These are phyloP conservation scores for Coelastrella sp. DNA, from an alignment of 139 green algal genomes.

Conservation along the genomic window DNA sequence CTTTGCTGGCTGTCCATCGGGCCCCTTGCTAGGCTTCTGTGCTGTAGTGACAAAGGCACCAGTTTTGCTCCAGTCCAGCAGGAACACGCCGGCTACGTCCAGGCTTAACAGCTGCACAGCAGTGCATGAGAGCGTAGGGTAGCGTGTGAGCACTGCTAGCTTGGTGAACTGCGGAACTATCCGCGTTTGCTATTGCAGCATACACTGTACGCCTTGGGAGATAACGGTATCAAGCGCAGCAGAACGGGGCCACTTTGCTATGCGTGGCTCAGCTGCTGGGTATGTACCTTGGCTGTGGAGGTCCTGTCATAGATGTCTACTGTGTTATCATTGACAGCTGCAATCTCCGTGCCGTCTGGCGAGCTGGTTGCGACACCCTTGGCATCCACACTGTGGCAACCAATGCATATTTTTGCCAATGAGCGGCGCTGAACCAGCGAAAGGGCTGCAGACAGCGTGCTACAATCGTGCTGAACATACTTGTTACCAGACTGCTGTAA, in stretches of 20 bases:
- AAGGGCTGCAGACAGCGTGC: background rate
- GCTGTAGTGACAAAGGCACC: constrained; percentile 31
- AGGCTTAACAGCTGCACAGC: constrained; percentile 43
- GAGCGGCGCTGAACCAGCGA: background rate
- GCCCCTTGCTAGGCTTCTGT: constrained; percentile 6
- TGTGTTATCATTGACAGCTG: constrained; percentile 33
- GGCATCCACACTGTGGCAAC: background rate
- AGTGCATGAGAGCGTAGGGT: background rate
- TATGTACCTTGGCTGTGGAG: constrained; percentile 43
- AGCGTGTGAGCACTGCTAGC: too few relatives aligned
- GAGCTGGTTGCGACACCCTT: constrained; percentile 46
- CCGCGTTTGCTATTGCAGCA: too few relatives aligned
- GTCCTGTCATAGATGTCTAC: constrained; percentile 51
- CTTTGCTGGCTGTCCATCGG: constrained; percentile 45
- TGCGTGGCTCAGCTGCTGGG: background rate
- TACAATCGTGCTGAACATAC: background rate
- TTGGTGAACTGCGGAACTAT: too few relatives aligned
- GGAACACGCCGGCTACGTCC: constrained; percentile 38
- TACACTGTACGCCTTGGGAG: too few relatives aligned
- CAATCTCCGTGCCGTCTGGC: constrained; percentile 51
- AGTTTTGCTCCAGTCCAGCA: constrained; percentile 41
- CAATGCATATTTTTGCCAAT: background rate
- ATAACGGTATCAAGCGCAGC: too few relatives aligned
- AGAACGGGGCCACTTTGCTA: background rate
- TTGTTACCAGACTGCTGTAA: constrained; percentile 2